These are phyloP conservation scores for Melastoma malabathricum DNA, from an alignment of 345 rosid genomes.

Conservation along the genomic window DNA sequence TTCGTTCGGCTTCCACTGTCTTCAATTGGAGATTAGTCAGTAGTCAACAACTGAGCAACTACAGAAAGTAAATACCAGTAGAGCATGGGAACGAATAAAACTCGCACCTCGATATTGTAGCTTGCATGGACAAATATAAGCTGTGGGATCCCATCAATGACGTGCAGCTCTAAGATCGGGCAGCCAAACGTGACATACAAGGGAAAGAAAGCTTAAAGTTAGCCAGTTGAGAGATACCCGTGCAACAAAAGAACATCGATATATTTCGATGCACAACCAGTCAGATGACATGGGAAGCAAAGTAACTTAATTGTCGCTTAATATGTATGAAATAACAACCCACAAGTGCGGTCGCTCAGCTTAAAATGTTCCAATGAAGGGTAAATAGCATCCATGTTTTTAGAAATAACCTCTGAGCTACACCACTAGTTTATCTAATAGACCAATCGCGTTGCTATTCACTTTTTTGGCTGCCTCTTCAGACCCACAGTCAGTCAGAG, in stretches of 20 bases:
- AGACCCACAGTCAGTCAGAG: too few relatives aligned
- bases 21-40: conserved; percentile 12
- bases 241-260: neutral
- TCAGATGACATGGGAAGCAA: too few relatives aligned
- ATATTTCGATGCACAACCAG: too few relatives aligned
- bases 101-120: conserved; percentile 81
- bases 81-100: neutral
- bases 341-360: too few relatives aligned
- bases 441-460: too few relatives aligned
- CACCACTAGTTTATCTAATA: too few relatives aligned
- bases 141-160: conserved; percentile 93
- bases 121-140: conserved; percentile 76
- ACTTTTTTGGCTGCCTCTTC: too few relatives aligned
- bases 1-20: conserved; percentile 95
- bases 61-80: neutral
- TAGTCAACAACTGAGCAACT: conserved; percentile 2
- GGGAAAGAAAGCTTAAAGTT: conserved; percentile 3
- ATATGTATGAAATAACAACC: too few relatives aligned
- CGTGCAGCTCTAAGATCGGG: conserved; percentile 58
- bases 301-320: too few relatives aligned
- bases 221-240: neutral
- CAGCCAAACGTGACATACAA: conserved; percentile 9
- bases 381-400: too few relatives aligned
- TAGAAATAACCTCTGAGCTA: too few relatives aligned
- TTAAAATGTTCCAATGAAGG: too few relatives aligned